phyloP scores from a whole-genome alignment of 129 eudicot genomes.

The Flaveria brownii region DNA sequence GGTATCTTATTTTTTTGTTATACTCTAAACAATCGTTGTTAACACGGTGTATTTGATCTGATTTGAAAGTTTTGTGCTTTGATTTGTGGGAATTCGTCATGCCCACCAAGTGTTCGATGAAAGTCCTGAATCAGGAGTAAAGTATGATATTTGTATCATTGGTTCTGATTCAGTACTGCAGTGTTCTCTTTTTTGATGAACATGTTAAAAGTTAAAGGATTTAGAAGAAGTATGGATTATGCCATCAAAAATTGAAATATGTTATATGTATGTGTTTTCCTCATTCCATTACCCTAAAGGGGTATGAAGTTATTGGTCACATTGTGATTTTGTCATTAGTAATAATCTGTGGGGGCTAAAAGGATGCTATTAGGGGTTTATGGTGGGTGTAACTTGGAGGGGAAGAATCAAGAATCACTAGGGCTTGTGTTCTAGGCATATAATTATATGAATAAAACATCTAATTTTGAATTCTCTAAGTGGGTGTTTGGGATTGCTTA shows the following conservation, averaged over 20 bases:
- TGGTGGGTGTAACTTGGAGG: slow-evolving; percentile 5
- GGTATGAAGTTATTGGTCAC: background rate
- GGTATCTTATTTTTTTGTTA: slow-evolving; percentile 32
- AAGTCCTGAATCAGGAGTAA: slow-evolving; percentile 43
- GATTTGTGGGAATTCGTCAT: background rate
- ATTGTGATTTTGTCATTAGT: slow-evolving; percentile 4
- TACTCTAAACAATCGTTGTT: background rate
- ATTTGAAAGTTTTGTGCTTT: background rate
- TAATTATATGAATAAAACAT: slow-evolving; percentile 5
- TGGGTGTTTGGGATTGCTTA: no score
- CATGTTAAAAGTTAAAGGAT: background rate
- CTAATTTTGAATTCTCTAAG: background rate
- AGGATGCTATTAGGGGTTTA: background rate
- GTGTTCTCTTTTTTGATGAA: background rate
- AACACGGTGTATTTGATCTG: background rate
- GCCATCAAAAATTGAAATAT: background rate
- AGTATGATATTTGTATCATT: background rate
- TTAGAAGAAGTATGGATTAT: background rate
- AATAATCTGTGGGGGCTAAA: background rate
- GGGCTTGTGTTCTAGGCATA: slow-evolving; percentile 5
- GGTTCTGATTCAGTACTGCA: background rate
- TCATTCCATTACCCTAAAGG: background rate
- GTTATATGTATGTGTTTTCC: background rate
- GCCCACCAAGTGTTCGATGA: slow-evolving; percentile 47
- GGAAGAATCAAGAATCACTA: slow-evolving; percentile 8